A percentile compares a stretch with the other conserved stretches of the same genome.
These are phyloP conservation scores for Wallacemonas rigidus DNA, from an alignment of 208 protist genomes.

Conservation along the genomic window DNA sequence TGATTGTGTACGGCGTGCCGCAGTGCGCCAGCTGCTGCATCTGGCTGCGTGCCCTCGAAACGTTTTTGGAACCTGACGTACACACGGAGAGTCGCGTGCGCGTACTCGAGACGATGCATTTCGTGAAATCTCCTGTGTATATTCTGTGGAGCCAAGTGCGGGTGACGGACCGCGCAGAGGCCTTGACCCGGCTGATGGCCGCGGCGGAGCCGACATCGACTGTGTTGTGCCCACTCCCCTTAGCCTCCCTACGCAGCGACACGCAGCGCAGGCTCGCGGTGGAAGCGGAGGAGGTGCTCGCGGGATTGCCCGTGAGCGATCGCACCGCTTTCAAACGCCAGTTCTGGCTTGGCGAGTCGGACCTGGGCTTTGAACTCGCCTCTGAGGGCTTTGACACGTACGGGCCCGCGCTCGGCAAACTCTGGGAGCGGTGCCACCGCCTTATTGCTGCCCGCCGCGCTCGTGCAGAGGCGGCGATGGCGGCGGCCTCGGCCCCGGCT, in stretches of 20 bases:
- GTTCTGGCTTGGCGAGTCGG: slow-evolving; percentile 75
- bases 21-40: slow-evolving; percentile 79
- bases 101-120: slow-evolving; percentile 73
- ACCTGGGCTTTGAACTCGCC: slow-evolving; percentile 55
- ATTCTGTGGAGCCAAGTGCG: slow-evolving; percentile 39
- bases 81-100: slow-evolving; percentile 16
- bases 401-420: slow-evolving; percentile 29
- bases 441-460: slow-evolving; percentile 46
- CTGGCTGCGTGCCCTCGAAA: slow-evolving; percentile 47
- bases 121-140: slow-evolving; percentile 71
- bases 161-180: background rate
- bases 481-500: background rate
- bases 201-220: slow-evolving; percentile 8
- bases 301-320: background rate
- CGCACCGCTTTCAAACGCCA: slow-evolving; percentile 25
- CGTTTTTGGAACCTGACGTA: background rate
- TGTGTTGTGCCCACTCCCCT: slow-evolving; percentile 14
- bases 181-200: slow-evolving; percentile 1
- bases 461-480: slow-evolving; percentile 43
- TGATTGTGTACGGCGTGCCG: slow-evolving; percentile 75
- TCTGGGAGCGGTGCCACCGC: slow-evolving; percentile 40
- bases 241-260: background rate
- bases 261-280: background rate
- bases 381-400: slow-evolving; percentile 44
- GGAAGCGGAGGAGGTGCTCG: background rate